Conservation (phyloP, 2,329 filamentous ascomycete species). For the Tetracladium maxilliforme region DNA sequence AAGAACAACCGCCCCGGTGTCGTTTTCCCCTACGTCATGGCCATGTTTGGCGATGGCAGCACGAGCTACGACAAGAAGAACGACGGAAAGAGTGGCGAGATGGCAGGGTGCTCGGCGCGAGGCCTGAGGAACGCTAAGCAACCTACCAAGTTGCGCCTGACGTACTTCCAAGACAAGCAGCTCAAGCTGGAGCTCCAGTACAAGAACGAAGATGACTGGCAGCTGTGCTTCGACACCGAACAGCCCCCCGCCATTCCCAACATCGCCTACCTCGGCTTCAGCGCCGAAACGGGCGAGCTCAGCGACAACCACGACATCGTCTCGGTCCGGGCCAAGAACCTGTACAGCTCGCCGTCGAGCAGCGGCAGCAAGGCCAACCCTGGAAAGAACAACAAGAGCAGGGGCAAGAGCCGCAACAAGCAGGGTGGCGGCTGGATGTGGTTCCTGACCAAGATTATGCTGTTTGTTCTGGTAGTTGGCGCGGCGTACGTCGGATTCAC, state of each 20-base stretch:
- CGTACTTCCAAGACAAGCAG: constrained; percentile 93
- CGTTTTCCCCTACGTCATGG: constrained; percentile 96
- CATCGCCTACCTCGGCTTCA: constrained; percentile 62
- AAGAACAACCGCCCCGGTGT: constrained; percentile 97
- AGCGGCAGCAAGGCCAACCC: constrained; percentile 10
- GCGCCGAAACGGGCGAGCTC: constrained; percentile 86
- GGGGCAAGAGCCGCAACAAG: constrained; percentile 10
- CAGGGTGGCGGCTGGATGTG: constrained; percentile 43
- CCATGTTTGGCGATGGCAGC: constrained; percentile 88
- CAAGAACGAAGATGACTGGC: constrained; percentile 81
- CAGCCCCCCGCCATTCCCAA: constrained; percentile 63
- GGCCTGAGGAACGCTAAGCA: constrained; percentile 69
- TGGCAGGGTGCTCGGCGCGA: constrained; percentile 88
- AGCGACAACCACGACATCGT: constrained; percentile 97
- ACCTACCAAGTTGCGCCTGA: constrained; percentile 75
- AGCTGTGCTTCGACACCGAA: constrained; percentile 68
- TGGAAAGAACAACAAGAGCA: constrained; percentile 10
- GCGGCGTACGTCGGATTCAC: constrained; percentile 81
- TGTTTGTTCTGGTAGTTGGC: constrained; percentile 55
- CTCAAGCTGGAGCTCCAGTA: constrained; percentile 88
- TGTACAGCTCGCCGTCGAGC: constrained; percentile 52
- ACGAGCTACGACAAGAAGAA: constrained; percentile 84
- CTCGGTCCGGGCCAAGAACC: constrained; percentile 69
- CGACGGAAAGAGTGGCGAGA: constrained; percentile 84
- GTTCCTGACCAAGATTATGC: constrained; percentile 69